Conservation (phyloP, 2,329 filamentous ascomycete species). For the Colletotrichum lupini region DNA sequence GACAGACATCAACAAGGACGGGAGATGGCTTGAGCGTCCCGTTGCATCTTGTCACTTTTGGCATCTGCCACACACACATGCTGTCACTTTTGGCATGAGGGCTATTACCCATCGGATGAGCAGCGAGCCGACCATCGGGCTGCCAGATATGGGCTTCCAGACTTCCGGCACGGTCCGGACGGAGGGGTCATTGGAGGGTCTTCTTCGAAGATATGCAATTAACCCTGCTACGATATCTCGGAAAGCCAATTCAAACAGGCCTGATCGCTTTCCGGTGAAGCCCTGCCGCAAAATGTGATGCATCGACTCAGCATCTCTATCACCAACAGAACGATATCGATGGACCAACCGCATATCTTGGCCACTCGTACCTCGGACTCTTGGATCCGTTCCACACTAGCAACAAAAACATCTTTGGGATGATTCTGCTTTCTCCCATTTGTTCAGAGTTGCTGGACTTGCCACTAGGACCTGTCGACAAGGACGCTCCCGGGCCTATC, state of each 20-base stretch:
- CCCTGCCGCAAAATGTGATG: background rate
- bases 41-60: constrained; percentile 4
- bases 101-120: background rate
- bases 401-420: background rate
- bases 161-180: constrained; percentile 4
- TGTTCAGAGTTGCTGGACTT: background rate
- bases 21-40: background rate
- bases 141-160: background rate
- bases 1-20: background rate
- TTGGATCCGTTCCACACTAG: background rate
- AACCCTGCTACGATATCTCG: background rate
- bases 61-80: background rate
- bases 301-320: background rate
- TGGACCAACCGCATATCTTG: background rate
- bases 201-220: background rate
- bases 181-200: background rate
- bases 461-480: background rate
- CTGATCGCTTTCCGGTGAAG: background rate
- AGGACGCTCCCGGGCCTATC: background rate
- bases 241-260: constrained; percentile 4
- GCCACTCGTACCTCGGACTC: background rate
- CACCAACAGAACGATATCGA: background rate
- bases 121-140: background rate
- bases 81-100: background rate
- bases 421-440: background rate